Evolutionary conservation across 1,284 basidiomycete genomes (phyloP).

Genomic region (Mycena citricolor): DNA sequence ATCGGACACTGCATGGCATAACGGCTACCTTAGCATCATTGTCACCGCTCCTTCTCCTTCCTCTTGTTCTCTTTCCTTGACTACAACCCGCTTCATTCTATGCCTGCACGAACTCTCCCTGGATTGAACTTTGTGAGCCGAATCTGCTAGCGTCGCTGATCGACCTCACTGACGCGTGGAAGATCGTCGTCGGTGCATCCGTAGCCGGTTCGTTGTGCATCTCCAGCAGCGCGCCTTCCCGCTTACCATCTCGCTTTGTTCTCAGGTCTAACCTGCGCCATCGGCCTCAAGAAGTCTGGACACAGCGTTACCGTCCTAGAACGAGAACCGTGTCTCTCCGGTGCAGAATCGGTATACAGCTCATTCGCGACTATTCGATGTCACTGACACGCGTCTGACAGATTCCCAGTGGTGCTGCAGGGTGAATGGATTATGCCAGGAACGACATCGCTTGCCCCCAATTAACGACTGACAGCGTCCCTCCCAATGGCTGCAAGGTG

Average conservation of each 20-base stretch:
- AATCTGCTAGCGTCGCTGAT: too few species aligned
- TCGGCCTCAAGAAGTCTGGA: not conserved
- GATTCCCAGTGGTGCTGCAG: conserved; percentile 8
- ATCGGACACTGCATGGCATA: too few species aligned
- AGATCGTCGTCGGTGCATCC: conserved; percentile 2
- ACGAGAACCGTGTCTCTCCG: conserved; percentile 4
- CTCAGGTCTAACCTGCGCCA: conserved; percentile 1
- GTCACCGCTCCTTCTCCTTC: too few species aligned
- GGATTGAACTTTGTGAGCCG: too few species aligned
- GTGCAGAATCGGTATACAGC: conserved; percentile 6
- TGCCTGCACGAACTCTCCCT: too few species aligned
- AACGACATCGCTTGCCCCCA: not conserved
- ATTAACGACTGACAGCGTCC: not conserved
- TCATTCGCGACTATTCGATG: not conserved
- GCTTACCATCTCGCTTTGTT: too few species aligned
- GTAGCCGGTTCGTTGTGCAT: not conserved
- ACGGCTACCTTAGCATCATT: too few species aligned
- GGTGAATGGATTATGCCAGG: not conserved
- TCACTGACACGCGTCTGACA: not conserved
- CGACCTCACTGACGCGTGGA: too few species aligned
- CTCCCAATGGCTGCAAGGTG: conserved; percentile 21
- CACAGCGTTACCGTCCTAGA: not conserved
- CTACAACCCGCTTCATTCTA: too few species aligned
- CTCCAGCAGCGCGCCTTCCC: too few species aligned
- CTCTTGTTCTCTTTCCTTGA: too few species aligned